Conservation (phyloP, 257 asterid species). For the Ilex aquifolium region DNA sequence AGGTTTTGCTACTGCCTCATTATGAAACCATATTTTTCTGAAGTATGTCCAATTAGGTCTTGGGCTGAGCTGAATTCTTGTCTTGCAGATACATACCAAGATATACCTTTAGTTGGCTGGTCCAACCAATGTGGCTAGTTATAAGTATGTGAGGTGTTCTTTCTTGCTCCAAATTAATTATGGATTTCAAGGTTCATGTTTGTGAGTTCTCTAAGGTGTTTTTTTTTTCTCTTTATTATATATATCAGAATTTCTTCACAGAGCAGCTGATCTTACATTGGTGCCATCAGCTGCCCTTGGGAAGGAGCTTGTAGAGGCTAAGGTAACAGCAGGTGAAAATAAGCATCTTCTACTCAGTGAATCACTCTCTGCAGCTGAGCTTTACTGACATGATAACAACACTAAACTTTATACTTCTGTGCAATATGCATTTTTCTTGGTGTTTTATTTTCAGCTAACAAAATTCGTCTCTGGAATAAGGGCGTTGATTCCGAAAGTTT, state of each 20-base stretch:
- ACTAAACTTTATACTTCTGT: too few relatives aligned
- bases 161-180: not conserved
- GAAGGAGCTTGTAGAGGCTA: conserved; percentile 77
- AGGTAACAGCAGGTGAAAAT: conserved; percentile 71
- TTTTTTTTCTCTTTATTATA: not conserved
- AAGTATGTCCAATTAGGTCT: not conserved
- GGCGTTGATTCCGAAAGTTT: conserved; percentile 98
- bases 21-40: too few relatives aligned
- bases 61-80: conserved; percentile 27
- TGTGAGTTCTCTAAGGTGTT: not conserved
- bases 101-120: conserved; percentile 95
- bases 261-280: conserved; percentile 93
- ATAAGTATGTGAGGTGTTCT: conserved; percentile 47
- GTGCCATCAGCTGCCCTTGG: conserved; percentile 96
- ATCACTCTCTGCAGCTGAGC: not conserved
- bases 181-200: not conserved
- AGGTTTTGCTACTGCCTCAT: too few relatives aligned
- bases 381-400: too few relatives aligned
- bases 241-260: conserved; percentile 78
- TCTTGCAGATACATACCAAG: conserved; percentile 81
- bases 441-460: conserved; percentile 43
- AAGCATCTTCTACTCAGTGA: not conserved
- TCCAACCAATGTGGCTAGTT: conserved; percentile 88
- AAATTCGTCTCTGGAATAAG: conserved; percentile 91
- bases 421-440: too few relatives aligned